Evolutionary conservation across 2,329 filamentous ascomycete genomes (phyloP), one percentile per base, ranked within the genome.

Genomic region (Fusarium sp.): DNA sequence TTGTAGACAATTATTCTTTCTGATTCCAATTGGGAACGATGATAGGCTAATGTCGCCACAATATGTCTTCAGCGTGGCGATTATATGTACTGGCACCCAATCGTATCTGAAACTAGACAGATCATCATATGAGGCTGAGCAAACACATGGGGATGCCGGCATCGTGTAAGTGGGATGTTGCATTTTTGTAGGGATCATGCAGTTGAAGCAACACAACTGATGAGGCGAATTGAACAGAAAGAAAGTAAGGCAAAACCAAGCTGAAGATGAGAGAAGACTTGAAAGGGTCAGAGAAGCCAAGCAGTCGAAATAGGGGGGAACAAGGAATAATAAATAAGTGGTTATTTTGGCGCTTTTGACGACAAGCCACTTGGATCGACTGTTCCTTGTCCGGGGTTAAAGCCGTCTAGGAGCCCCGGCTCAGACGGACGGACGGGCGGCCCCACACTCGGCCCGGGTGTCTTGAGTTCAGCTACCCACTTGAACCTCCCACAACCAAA

Each of bases 111-210:
- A 32, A 40, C 38, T 11, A 24, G 25, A 38, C 16, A n/a, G 40
- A 60, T 66, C 59, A 32, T 20, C 44, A 12, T 38, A 4, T 38
- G 59, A 64, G 61, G 61, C 60, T 66, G 38, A 30, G 40, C 25
- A 11, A 30, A 30, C 25, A 18, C n/a, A 9, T 9, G 20, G 40
- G 40, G 46, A 22, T 51, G 45, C 54, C 24, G 24, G 16, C n/a
- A 30, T 50, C 22, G 27, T 67, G 40, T 57, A 55, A 67, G 56
- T 57, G 27, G 24, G 24, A 43, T 51, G 11, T 8, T 40, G 45
- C 24, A 29, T 27, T 32, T 44, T 44, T 54, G 43, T 27, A 27
- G n/a, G 25, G 12, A 32, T 44, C 12, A 16, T 27, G 20, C 24
- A 29, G 43, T 40, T 53, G 52, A n/a, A 45, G 34, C 20, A 56